Base-by-base conservation (phyloP, 345 rosid genomes). In the Stellera chamaejasme region DNA sequence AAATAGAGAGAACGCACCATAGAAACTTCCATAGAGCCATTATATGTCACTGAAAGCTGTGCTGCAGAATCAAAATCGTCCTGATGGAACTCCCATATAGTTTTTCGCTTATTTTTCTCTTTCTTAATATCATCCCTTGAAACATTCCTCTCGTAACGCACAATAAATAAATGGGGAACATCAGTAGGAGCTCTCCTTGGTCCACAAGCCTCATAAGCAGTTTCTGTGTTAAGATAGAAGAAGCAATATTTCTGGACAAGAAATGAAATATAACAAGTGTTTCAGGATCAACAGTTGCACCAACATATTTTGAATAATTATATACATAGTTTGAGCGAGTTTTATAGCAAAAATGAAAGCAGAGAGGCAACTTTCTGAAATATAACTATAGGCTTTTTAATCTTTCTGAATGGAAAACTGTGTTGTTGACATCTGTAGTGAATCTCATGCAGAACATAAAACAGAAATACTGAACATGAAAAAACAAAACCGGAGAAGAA, bases 31-130 rank as follows among this genome's bases (percentile, higher is more conserved):
- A 68, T 62, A 3, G 87, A 76, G 66, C 90, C 90, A 48, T 88
- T 85, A 66, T 83, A 92, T 66, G 82, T 82, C 50, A 90, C 93
- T 19, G 90, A 94, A 49, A 92, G 96, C 72, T 92, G 98, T 27
- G 96, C 79, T 49, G 87, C 96, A 49, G 83, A 85, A 77, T 88
- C 95, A 32, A 67, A 75, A 54, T 85, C 84, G 45, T 79, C 83
- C 49, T 66, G 63, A 46, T 78, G 81, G 50, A 80, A 61, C 45
- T 66, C 74, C 82, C 81, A 90, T 42, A 79, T 66, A 58, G 66
- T 75, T 66, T 82, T 79, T 27, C 80, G 77, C 69, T 69, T 78
- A 19, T 19, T 19, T 65, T 68, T 72, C 46, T 69, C 69, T 68
- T 65, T 77, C 62, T 43, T 68, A 12, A 63, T 50, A 48, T 60